These are phyloP conservation scores for Malassezia slooffiae DNA, from an alignment of 1,284 basidiomycete species.

Conservation along the genomic window DNA sequence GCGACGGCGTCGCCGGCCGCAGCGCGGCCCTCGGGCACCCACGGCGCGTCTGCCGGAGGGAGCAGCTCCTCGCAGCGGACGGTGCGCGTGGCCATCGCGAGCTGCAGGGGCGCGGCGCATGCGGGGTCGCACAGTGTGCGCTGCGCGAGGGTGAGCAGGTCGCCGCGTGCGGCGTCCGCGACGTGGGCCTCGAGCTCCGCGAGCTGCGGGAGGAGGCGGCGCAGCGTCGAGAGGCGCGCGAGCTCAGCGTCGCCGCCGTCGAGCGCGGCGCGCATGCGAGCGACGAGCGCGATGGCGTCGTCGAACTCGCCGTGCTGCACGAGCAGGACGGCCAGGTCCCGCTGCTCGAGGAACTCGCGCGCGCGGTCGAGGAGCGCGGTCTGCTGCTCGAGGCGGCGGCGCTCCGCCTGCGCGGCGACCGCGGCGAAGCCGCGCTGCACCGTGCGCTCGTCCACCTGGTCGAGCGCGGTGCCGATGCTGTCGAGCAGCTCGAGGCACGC, in stretches of 20 bases:
- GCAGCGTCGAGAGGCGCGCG: conserved; percentile 13
- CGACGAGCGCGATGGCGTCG: conserved; percentile 36
- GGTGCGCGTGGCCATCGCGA: no score
- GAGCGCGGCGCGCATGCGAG: conserved; percentile 16
- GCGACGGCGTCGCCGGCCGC: background rate
- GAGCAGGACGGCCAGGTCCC: conserved; percentile 28
- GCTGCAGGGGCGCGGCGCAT: background rate
- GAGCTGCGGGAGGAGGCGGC: conserved; percentile 24
- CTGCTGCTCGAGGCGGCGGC: conserved; percentile 24
- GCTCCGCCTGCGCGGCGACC: conserved; percentile 23
- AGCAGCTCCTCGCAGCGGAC: background rate
- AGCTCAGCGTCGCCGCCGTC: conserved; percentile 9
- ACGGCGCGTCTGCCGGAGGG: no score
- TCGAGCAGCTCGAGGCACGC: conserved; percentile 68
- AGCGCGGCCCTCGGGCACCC: background rate
- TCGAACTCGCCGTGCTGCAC: conserved; percentile 37
- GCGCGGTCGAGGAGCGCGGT: conserved; percentile 19
- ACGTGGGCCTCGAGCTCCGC: conserved; percentile 25
- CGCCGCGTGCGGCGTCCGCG: conserved; percentile 43
- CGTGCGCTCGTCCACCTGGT: conserved; percentile 63
- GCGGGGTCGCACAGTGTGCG: conserved; percentile 27
- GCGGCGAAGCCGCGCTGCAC: conserved; percentile 28
- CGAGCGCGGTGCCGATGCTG: conserved; percentile 61
- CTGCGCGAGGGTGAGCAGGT: conserved; percentile 62
- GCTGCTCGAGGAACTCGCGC: conserved; percentile 25